These are phyloP conservation scores for Stentor coeruleus DNA, from an alignment of 73 alveolate genomes.

Conservation along the genomic window DNA sequence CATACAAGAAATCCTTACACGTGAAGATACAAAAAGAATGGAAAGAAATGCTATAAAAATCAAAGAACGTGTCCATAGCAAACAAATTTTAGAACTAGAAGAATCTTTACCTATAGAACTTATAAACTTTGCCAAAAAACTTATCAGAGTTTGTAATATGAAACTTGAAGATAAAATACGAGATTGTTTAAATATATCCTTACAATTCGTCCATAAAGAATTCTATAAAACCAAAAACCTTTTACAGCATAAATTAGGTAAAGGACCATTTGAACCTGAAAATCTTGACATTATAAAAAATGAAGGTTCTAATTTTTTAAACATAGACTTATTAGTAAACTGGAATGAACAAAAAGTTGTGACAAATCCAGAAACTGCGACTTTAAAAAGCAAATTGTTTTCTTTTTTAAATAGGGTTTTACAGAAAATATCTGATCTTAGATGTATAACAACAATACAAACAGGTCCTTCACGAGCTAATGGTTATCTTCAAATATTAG, in stretches of 20 bases:
- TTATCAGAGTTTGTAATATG: conserved; percentile 33
- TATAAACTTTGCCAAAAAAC: conserved; percentile 33
- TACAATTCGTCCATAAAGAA: neutral
- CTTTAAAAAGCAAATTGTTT: too few species aligned
- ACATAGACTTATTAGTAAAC: neutral
- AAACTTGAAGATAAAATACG: conserved; percentile 45
- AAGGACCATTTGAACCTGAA: neutral
- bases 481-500: neutral
- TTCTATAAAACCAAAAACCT: neutral
- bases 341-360: neutral
- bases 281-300: neutral
- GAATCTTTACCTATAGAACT: conserved; percentile 40
- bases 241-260: too few species aligned
- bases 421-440: too few species aligned
- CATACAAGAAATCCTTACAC: conserved; percentile 36
- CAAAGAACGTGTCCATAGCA: conserved; percentile 42
- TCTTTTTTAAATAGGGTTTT: too few species aligned
- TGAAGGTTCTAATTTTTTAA: neutral
- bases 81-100: conserved; percentile 40
- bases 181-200: conserved; percentile 18
- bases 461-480: conserved; percentile 8
- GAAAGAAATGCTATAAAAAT: conserved; percentile 36
- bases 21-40: conserved; percentile 36
- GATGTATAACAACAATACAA: neutral
- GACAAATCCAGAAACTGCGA: neutral